Percentiles rank a stretch among this genome's conserved stretches.
These are phyloP conservation scores for Colletotrichum echinochloae DNA, from an alignment of 2,329 filamentous ascomycete species.

Conservation along the genomic window DNA sequence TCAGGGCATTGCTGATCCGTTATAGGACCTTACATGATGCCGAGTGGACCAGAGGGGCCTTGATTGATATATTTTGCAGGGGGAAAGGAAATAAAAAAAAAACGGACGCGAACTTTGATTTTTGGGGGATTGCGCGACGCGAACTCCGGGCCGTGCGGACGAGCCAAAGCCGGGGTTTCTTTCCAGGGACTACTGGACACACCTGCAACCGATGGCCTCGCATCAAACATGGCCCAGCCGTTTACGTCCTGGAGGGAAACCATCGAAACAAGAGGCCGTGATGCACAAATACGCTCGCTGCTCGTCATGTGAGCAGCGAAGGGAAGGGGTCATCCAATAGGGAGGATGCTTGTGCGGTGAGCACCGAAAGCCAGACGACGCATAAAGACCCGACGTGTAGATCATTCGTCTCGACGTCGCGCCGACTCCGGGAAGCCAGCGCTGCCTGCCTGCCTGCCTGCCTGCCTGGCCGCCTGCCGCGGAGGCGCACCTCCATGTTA, in stretches of 20 bases:
- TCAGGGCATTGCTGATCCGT: constrained; percentile 2
- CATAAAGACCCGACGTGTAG: neutral
- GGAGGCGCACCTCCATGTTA: neutral
- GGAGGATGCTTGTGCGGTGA: neutral
- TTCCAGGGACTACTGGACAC: constrained; percentile 10
- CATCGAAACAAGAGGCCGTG: constrained; percentile 15
- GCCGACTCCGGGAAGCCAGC: neutral
- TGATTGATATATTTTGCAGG: neutral
- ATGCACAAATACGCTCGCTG: constrained; percentile 1
- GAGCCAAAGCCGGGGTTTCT: neutral
- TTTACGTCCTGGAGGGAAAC: neutral
- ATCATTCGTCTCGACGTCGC: constrained; percentile 16
- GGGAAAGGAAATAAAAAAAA: neutral
- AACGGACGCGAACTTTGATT: neutral
- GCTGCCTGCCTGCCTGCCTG: no score
- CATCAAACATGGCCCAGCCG: neutral
- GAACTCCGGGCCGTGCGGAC: constrained; percentile 1
- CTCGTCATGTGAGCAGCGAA: constrained; percentile 13
- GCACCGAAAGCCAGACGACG: constrained; percentile 8
- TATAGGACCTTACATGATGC: no score
- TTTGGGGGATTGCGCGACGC: neutral
- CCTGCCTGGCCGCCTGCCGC: no score
- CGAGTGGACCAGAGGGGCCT: neutral
- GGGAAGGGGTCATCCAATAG: neutral
- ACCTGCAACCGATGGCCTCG: constrained; percentile 12